Base-by-base conservation (phyloP, 1,284 basidiomycete species). In the Trichosporon faecale region DNA sequence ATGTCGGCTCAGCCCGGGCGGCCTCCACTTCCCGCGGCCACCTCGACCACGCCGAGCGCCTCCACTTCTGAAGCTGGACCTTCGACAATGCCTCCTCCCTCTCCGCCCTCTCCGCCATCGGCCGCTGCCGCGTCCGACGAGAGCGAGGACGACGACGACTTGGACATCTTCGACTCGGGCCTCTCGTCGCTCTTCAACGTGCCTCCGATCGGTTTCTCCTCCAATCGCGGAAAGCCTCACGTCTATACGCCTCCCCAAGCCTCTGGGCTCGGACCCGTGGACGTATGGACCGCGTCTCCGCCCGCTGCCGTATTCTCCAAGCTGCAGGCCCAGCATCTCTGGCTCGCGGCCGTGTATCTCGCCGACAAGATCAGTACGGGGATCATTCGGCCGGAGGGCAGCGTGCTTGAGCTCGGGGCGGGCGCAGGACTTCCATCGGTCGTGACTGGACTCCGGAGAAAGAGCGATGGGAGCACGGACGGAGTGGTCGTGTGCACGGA, bases 311-410 rank as follows among this genome's bases (percentile, higher is more conserved):
- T 82, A 11, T 79, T 78, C 67, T 76, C 77, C 3, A 77, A 77
- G 3, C 76, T 84, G 2, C 83, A 84, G 70, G 79, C 82, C 0
- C 78, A 82, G 64, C 74, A 83, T 64, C 69, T 84, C 18, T 84
- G 82, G 82, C 77, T 82, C 4, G 74, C 79, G 0, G 75, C 77
- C 4, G 73, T 84, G 16, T 80, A 76, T 69, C 78, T 83, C 37
- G 75, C 83, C 5, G 81, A 84, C 64, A 71, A 75, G 1, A 73
- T 84, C 31, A 29, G 63, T 4, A 29, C 66, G 3, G 68, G 69
- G 0, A 18, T 2, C 52, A 65, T n/a, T 4, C 9, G 14, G 31
- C 40, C 57, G 8, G n/a, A 16, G n/a, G 63, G 63, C 0, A 23
- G n/a, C 9, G 74, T 82, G 0, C 75, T 75, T 18, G 83, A 84